Evolutionary conservation across 352 stramenopile genomes (phyloP), one percentile per base, ranked within the genome.

Genomic region (Plasmopara halstedii): DNA sequence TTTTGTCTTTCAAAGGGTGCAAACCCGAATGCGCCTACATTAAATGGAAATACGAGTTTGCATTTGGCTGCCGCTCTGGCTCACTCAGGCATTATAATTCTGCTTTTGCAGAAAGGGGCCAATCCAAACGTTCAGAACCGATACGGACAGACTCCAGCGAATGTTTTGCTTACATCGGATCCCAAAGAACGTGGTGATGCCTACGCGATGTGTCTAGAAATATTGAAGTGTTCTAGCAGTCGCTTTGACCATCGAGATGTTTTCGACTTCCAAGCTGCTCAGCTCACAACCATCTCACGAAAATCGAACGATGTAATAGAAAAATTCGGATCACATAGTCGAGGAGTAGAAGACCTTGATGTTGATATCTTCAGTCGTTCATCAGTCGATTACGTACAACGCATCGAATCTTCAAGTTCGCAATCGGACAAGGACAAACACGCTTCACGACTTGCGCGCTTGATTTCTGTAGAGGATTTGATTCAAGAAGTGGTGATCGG

Each of bases 351-450:
- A 18, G 42, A 55, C 11, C 46, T 62, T 2, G 49, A 66, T 15
- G 51, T 77, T 17, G 75, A 90, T 27, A 82, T 90, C 19, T 89
- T 88, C 46, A 73, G 67, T 1, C 84, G 63, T 46, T 68, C 69
- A 13, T 61, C 73, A 13, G 46, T 62, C 13, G 76, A 88, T 36
- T 89, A 89, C 38, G 55, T 42, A n/a, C 33, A 66, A 8, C 43
- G 38, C 6, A 41, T 57, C 20, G 52, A 66, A 19, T 73, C 46
- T 51, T 29, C 76, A 9, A 46, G 53, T 18, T 50, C 42, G 6
- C 60, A 64, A 51, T 64, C 65, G 19, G 51, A 53, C 21, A 49
- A 59, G 25, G 47, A 37, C 11, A 10, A 29, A 29, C 18, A 46
- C 6, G 11, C 29, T 17, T 48, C 44, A 27, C 26, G 36, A 50